Conservation (phyloP, 345 rosid genomes). For the Capsella bursapastoris region DNA sequence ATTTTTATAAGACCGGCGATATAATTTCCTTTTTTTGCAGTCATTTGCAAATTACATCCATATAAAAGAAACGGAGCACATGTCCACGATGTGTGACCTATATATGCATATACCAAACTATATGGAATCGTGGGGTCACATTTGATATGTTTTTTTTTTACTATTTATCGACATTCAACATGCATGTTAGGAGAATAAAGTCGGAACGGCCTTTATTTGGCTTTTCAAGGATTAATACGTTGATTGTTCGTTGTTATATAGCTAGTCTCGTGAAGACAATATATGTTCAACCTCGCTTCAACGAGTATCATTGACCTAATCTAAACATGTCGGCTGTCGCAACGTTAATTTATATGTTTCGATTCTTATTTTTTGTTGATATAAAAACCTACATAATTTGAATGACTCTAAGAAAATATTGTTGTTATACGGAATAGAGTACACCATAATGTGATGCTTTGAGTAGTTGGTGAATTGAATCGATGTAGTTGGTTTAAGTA, state of each 20-base stretch:
- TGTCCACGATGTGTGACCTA: constrained; percentile 31
- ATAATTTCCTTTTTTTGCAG: not conserved
- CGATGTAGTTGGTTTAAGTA: not conserved
- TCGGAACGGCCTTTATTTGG: constrained; percentile 16
- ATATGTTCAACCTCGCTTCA: constrained; percentile 32
- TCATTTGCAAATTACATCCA: constrained; percentile 20
- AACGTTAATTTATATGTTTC: not conserved
- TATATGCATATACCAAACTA: constrained; percentile 35
- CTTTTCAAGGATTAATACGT: constrained; percentile 20
- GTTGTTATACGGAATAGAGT: not conserved
- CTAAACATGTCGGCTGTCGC: constrained; percentile 10
- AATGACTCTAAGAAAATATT: not conserved
- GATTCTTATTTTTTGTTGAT: not conserved
- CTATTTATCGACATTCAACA: constrained; percentile 38
- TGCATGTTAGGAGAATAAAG: constrained; percentile 37
- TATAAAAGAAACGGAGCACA: constrained; percentile 31
- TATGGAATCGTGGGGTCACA: constrained; percentile 33
- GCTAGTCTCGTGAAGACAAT: constrained; percentile 6
- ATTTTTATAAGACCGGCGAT: not conserved
- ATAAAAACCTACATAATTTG: not conserved
- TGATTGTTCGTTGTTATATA: constrained; percentile 29
- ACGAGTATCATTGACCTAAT: constrained; percentile 31
- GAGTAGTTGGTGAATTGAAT: not conserved
- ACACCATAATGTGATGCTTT: not conserved
- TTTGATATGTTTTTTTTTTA: constrained; percentile 30